These are phyloP conservation scores for Aegle marmelos DNA, from an alignment of 345 rosid genomes.

Conservation along the genomic window DNA sequence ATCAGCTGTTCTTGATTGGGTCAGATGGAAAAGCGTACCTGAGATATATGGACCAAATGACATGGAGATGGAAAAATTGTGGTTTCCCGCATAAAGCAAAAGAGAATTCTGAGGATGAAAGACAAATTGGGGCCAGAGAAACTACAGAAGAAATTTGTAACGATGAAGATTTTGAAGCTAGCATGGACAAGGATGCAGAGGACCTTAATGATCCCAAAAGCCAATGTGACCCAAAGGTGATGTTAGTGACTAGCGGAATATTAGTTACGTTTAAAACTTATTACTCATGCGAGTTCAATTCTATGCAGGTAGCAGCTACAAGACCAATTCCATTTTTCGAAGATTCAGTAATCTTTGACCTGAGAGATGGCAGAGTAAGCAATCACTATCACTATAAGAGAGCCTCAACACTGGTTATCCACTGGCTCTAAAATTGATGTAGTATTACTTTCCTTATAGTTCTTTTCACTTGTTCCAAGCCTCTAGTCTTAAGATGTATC, in stretches of 20 bases:
- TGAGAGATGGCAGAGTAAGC: constrained; percentile 72
- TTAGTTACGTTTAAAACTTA: constrained; percentile 2
- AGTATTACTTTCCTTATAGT: too few species aligned
- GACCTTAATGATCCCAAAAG: constrained; percentile 14
- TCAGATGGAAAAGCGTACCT: constrained; percentile 58
- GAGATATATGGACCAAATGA: constrained; percentile 49
- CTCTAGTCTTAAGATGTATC: too few species aligned
- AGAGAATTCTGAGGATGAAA: constrained; percentile 16
- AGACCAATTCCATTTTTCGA: constrained; percentile 63
- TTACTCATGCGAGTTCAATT: background rate
- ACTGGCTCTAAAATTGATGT: background rate
- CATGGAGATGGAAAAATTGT: constrained; percentile 60
- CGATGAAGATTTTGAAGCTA: constrained; percentile 29
- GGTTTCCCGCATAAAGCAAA: constrained; percentile 38
- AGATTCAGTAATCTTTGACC: constrained; percentile 54
- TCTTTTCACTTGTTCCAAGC: too few species aligned
- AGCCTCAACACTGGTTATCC: background rate
- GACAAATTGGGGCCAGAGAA: background rate
- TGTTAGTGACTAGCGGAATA: constrained; percentile 11
- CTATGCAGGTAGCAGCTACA: constrained; percentile 53
- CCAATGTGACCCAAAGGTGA: constrained; percentile 43
- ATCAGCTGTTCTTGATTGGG: constrained; percentile 50
- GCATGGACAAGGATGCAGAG: constrained; percentile 26
- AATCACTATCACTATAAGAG: background rate
- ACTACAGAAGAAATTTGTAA: constrained; percentile 27